Evolutionary conservation across 2,329 filamentous ascomycete species (phyloP).

Genomic region (Aspergillus hortae): DNA sequence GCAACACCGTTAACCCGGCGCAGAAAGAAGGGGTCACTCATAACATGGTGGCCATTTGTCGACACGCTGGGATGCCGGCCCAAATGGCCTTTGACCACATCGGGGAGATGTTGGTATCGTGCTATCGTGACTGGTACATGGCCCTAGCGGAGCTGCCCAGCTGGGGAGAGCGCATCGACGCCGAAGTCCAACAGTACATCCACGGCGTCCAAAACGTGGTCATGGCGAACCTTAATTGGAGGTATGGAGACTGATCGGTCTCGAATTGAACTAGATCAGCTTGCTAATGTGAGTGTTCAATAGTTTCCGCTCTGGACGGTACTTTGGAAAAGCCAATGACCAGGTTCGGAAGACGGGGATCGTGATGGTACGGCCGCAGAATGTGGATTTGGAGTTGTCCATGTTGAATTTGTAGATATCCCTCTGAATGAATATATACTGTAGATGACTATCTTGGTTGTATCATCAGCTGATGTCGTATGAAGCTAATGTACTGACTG

Average conservation of each 20-base stretch:
- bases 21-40: conserved; percentile 19
- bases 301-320: conserved; percentile 19
- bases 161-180: conserved; percentile 21
- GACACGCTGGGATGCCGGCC: conserved; percentile 13
- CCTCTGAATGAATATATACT: no score
- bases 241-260: conserved; percentile 9
- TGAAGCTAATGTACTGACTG: no score
- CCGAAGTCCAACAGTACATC: conserved; percentile 22
- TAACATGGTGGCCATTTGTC: conserved; percentile 20
- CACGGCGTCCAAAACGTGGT: conserved; percentile 19
- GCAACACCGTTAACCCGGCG: not conserved
- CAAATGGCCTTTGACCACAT: conserved; percentile 23
- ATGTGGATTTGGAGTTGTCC: conserved; percentile 7
- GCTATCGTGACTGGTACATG: conserved; percentile 23
- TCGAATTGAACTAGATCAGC: not conserved
- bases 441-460: no score
- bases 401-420: not conserved
- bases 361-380: conserved; percentile 8
- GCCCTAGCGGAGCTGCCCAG: conserved; percentile 19
- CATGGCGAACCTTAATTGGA: conserved; percentile 23
- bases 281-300: not conserved
- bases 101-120: conserved; percentile 14
- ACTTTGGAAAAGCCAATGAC: conserved; percentile 17
- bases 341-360: conserved; percentile 9
- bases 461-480: no score